These are phyloP conservation scores for Eutrema heterophyllum DNA, from an alignment of 345 rosid species.

Conservation along the genomic window DNA sequence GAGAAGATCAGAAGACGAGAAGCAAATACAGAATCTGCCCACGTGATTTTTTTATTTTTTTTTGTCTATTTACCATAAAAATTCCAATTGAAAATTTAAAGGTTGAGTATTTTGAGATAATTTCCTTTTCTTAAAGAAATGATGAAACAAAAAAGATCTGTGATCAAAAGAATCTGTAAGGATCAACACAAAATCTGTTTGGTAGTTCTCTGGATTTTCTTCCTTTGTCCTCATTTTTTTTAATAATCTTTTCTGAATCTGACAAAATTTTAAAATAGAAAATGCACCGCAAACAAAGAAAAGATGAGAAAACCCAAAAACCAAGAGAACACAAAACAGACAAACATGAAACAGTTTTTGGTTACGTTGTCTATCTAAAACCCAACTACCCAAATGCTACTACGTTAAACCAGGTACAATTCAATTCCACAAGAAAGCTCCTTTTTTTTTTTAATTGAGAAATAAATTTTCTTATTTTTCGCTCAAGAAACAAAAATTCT, in stretches of 20 bases:
- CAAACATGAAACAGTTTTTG: slow-evolving; percentile 26
- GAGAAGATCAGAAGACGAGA: slow-evolving; percentile 5
- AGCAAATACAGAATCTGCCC: slow-evolving; percentile 1
- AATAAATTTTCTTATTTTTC: not conserved
- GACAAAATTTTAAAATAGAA: slow-evolving; percentile 21
- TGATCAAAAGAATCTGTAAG: slow-evolving; percentile 15
- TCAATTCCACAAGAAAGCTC: slow-evolving; percentile 22
- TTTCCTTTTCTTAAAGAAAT: no score
- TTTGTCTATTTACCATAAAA: not conserved
- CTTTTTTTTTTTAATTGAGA: not conserved
- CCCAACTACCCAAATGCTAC: slow-evolving; percentile 19
- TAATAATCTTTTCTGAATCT: slow-evolving; percentile 12
- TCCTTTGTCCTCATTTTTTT: not conserved
- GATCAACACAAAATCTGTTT: slow-evolving; percentile 22
- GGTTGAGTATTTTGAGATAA: slow-evolving; percentile 7
- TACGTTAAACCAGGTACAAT: slow-evolving; percentile 20
- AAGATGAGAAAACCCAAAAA: not conserved
- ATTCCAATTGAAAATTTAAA: not conserved
- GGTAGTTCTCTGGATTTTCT: not conserved
- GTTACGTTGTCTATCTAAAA: slow-evolving; percentile 22
- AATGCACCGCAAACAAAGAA: slow-evolving; percentile 13
- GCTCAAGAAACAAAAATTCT: no score
- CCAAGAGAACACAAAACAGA: slow-evolving; percentile 19
- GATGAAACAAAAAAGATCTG: slow-evolving; percentile 10
- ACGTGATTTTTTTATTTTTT: not conserved